Evolutionary conservation across 331 rosid species (phyloP), one percentile per base, ranked within the genome.

Genomic region (Cydonia oblonga): DNA sequence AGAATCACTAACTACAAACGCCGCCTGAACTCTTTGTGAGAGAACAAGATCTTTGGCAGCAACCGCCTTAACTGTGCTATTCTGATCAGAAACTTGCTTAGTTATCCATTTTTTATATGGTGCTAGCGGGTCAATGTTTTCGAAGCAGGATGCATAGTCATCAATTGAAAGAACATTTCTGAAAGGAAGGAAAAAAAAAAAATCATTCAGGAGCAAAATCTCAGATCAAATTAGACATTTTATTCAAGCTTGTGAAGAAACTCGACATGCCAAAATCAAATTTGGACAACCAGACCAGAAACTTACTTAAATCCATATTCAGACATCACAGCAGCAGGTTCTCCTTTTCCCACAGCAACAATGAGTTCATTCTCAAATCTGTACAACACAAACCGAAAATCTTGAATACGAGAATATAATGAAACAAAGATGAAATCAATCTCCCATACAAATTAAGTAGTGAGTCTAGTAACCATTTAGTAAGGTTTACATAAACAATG

Each of bases 311-410:
- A 93, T 75, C 97, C 98, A 74, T 93, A 90, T 79, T 89, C 95
- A 49, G 88, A 66, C 97, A 93, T 90, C 80, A 93, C 97, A 5
- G 84, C 80, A 58, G 90, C 91, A 85, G 98, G 98, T 49, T 93
- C 92, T 58, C 98, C 97, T 82, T 93, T 93, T 67, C 98, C 98
- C 76, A 79, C 95, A 65, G 97, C 98, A 75, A 93, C 87, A 78
- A 87, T 26, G 63, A 89, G 85, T 70, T 90, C 87, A 69, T 89
- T 87, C 78, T 89, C 83, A 80, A 77, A 89, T 81, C 98, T 90
- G 92, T 29, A 63, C 29, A 64, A 9, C 46, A 66, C 10, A 62
- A 76, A 56, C 29, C 61, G 22, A 25, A 67, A 64, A 19, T 59
- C 52, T 46, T 6, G 19, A 14, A 42, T 38, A 44, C 10, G 72